Percentiles rank a stretch among this genome's conserved stretches.
These are phyloP conservation scores for Hypoxylon sp. DNA, from an alignment of 2,329 filamentous ascomycete genomes.

Conservation along the genomic window DNA sequence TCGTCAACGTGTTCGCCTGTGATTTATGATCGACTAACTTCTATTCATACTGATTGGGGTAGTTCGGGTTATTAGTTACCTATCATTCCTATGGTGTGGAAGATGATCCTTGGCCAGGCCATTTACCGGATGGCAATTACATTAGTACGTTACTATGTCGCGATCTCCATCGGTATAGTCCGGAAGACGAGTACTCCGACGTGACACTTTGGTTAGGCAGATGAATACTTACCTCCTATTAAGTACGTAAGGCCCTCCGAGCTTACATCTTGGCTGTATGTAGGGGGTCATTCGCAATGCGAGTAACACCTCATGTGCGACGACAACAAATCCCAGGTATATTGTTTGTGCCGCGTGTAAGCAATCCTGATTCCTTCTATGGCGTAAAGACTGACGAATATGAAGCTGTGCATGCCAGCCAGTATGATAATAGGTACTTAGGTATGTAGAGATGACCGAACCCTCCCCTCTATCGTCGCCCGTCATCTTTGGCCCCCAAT, in stretches of 20 bases:
- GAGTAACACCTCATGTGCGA: not conserved
- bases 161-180: not conserved
- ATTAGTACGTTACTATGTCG: not conserved
- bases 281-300: slow-evolving; percentile 1
- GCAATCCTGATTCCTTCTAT: not conserved
- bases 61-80: no score
- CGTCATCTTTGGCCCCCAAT: not conserved
- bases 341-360: not conserved
- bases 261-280: not conserved
- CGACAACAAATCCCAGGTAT: not conserved
- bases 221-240: not conserved
- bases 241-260: not conserved
- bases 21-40: no score
- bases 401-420: not conserved
- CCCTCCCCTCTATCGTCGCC: not conserved
- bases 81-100: not conserved
- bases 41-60: no score
- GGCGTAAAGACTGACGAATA: not conserved
- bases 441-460: not conserved
- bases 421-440: not conserved
- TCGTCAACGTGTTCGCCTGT: no score
- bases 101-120: not conserved
- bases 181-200: not conserved
- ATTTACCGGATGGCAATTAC: not conserved
- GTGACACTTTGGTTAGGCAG: not conserved